A percentile compares a stretch with the other conserved stretches of the same genome.
These are phyloP conservation scores for Melocanna baccifera DNA, from an alignment of 176 grass and related monocot genomes.

Conservation along the genomic window DNA sequence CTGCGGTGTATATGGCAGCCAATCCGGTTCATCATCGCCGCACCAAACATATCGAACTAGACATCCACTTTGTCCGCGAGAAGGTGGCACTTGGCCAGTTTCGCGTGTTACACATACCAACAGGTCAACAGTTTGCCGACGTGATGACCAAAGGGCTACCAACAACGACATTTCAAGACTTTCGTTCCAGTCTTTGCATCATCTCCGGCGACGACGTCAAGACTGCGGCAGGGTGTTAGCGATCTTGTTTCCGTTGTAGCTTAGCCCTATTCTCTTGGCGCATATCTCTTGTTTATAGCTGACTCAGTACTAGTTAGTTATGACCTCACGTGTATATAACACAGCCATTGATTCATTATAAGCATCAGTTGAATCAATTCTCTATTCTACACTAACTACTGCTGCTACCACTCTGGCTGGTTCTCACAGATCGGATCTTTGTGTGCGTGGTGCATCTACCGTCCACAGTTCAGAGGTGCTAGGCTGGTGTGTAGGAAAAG, in stretches of 20 bases:
- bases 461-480: neutral
- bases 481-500: no score
- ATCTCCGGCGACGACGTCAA: neutral
- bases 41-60: neutral
- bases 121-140: neutral
- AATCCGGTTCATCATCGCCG: neutral
- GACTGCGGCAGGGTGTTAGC: neutral
- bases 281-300: no score
- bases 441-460: neutral
- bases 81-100: neutral
- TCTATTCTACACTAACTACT: neutral
- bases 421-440: neutral
- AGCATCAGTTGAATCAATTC: no score
- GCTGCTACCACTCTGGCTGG: neutral
- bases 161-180: rapidly evolving
- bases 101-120: neutral
- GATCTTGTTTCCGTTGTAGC: no score
- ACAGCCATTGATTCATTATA: no score
- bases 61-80: neutral
- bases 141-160: neutral
- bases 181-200: neutral
- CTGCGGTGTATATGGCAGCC: no score
- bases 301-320: no score
- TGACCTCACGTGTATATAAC: no score
- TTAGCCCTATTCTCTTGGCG: no score